A percentile compares a stretch with the other conserved stretches of the same genome.
Evolutionary conservation across 176 grass and related monocot species (phyloP).

Genomic region (Triticum urartu): DNA sequence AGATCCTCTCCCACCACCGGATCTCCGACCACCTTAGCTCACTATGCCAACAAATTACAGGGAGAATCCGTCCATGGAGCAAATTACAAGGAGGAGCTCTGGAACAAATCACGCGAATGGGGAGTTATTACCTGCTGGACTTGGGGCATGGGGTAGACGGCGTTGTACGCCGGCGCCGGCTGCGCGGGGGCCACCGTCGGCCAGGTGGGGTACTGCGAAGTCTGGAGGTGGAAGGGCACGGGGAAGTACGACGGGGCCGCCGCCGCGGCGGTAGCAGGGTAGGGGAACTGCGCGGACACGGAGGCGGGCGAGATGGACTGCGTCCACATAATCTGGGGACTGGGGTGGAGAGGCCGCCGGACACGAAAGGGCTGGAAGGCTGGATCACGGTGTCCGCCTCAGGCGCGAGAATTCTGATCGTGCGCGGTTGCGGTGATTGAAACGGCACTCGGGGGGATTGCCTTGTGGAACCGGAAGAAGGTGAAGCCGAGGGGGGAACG

Average conservation of each 20-base stretch:
- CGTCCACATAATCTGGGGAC: conserved; percentile 41
- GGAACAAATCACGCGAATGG: not conserved
- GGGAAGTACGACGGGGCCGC: conserved; percentile 54
- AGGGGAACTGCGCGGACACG: conserved; percentile 40
- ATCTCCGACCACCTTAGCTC: not conserved
- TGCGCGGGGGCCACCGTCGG: not conserved
- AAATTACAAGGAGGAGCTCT: not conserved
- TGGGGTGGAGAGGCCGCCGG: not conserved
- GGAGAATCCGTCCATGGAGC: not conserved
- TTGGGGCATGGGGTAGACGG: conserved; percentile 42
- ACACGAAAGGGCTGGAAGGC: not conserved
- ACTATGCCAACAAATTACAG: not conserved
- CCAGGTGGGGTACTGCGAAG: conserved; percentile 30
- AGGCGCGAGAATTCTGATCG: not conserved
- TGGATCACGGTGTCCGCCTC: not conserved
- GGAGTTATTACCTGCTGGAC: conserved; percentile 52
- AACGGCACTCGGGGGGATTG: no score
- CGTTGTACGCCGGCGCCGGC: conserved; percentile 24
- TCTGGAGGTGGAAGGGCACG: conserved; percentile 69
- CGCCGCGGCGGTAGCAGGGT: conserved; percentile 1
- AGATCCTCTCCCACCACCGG: not conserved
- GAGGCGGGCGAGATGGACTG: conserved; percentile 40
- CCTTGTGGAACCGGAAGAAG: not conserved
- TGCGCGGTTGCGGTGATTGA: not conserved
- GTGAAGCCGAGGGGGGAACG: not conserved